These are phyloP conservation scores for Sphagnum fallax DNA, from an alignment of 228 moss, liverwort and hornwort species.

Conservation along the genomic window DNA sequence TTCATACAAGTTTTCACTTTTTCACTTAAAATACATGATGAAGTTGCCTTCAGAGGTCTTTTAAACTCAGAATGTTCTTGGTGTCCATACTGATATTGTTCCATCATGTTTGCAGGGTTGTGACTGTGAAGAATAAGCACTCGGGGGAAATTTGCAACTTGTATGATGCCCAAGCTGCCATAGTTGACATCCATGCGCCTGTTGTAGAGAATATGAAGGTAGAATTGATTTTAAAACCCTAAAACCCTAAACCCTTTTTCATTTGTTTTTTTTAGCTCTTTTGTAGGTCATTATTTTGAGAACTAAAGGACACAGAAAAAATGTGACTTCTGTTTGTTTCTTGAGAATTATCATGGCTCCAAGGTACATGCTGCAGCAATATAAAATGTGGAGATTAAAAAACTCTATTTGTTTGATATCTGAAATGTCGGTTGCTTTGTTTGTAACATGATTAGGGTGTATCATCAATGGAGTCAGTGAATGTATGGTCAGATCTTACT, in stretches of 20 bases:
- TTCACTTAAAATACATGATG: too few species aligned
- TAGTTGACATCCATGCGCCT: conserved; percentile 53
- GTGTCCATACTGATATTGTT: too few species aligned
- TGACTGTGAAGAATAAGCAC: conserved; percentile 44
- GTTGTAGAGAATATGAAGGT: conserved; percentile 46
- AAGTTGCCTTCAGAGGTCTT: too few species aligned
- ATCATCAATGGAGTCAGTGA: conserved; percentile 49
- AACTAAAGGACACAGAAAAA: background rate
- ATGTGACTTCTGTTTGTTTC: too few species aligned
- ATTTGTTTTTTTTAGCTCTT: too few species aligned
- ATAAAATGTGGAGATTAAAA: background rate
- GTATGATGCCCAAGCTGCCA: conserved; percentile 47
- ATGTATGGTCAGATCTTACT: conserved; percentile 62
- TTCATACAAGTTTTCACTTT: background rate
- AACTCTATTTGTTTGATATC: too few species aligned
- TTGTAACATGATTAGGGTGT: conserved; percentile 31
- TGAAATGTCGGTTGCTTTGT: background rate
- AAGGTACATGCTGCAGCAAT: background rate
- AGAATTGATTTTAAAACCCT: background rate
- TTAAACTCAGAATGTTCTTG: background rate
- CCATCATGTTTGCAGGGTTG: conserved; percentile 26
- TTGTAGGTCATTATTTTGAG: background rate
- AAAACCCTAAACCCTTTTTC: too few species aligned
- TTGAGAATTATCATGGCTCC: too few species aligned
- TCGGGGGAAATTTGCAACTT: conserved; percentile 32